Evolutionary conservation across 2,329 filamentous ascomycete genomes (phyloP).

Genomic region (Nemania diffusa): DNA sequence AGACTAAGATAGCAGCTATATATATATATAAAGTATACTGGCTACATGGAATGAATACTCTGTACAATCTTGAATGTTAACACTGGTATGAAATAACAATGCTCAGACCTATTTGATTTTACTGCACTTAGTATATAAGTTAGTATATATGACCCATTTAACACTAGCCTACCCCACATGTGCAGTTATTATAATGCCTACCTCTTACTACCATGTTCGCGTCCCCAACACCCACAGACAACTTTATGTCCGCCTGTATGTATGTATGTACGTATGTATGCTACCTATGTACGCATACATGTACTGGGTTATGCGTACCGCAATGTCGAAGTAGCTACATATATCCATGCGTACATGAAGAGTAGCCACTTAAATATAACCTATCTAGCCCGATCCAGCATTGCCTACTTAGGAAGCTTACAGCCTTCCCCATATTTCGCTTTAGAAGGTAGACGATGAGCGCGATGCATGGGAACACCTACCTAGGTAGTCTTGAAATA

Average conservation of each 20-base stretch:
- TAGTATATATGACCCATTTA: background rate
- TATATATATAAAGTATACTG: background rate
- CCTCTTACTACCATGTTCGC: background rate
- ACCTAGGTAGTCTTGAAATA: background rate
- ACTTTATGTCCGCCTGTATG: background rate
- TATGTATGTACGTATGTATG: background rate
- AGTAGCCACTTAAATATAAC: background rate
- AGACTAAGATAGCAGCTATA: background rate
- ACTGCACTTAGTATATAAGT: conserved; percentile 9
- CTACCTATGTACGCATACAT: background rate
- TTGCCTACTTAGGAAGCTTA: conserved; percentile 35
- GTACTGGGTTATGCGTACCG: background rate
- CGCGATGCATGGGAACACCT: conserved; percentile 44
- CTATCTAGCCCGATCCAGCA: conserved; percentile 2
- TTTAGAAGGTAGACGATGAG: conserved; percentile 4
- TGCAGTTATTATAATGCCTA: conserved; percentile 5
- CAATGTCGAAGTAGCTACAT: background rate
- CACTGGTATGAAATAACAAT: background rate
- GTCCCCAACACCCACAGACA: background rate
- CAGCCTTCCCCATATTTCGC: conserved; percentile 45
- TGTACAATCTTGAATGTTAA: conserved; percentile 14
- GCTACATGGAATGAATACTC: no score
- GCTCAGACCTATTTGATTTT: conserved; percentile 19
- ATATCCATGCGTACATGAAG: background rate
- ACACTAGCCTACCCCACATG: conserved; percentile 9